Evolutionary conservation across 2,329 filamentous ascomycete genomes (phyloP), one percentile per base, ranked within the genome.

Genomic region (Orbilia ellipsospora): DNA sequence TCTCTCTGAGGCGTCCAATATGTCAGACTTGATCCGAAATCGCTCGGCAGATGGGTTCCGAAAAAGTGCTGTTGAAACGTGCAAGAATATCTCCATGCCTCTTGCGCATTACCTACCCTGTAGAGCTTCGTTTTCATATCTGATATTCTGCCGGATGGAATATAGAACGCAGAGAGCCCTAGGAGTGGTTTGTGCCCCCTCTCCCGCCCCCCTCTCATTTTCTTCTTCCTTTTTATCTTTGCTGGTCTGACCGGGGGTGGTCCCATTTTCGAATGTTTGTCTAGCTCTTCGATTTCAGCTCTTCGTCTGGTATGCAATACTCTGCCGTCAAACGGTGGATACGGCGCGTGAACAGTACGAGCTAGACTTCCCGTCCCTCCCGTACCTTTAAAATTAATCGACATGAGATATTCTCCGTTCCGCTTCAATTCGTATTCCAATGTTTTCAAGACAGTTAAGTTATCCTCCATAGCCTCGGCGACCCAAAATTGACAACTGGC

Each of bases 1-100:
- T 67, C 42, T 23, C 51, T 59, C 16, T 67, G 54, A 10, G 63
- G 63, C 6, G 63, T 67, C 63, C 63, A 67, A 7, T 67, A 67
- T 15, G 63, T 40, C 16, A 66, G 16, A 6, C 6, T 4, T 6
- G 48, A 8, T 10, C 63, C 36, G 36, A 20, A 36, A 36, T 67
- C 63, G 5, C 63, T 44, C 52, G 63, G 18, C 1, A 2, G 15
- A n/a, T 54, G 44, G 44, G 3, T 48, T 48, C 16, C 16, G 13
- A 48, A 48, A 15, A 6, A n/a, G 4, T 48, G 6, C 13, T 48
- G 15, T 48, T 18, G 13, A 23, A 3, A 48, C 44, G 23, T 23
- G 23, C 23, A 23, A 23, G 23, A 48, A 12, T n/a, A 48, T 12
- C 16, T 12, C 5, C 13, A 18, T 18, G 44, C 44, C 1, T 48